phyloP scores from a whole-genome alignment of 2,329 filamentous ascomycete genomes.

The Fusarium denticulatum region DNA sequence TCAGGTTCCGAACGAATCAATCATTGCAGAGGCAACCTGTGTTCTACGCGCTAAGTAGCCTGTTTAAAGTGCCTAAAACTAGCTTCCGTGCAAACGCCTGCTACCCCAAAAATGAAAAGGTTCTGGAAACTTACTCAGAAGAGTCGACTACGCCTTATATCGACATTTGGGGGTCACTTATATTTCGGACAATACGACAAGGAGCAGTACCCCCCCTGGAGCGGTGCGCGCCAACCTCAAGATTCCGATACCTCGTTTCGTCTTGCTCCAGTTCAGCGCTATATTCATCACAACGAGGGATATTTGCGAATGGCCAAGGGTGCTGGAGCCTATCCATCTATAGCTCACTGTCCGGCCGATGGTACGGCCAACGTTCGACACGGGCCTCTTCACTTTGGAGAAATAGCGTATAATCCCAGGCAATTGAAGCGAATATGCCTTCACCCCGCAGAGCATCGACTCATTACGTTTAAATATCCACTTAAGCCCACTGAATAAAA shows the following conservation, averaged over 20 bases:
- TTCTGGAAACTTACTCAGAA: slow-evolving; percentile 29
- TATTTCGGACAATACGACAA: background rate
- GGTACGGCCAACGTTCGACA: slow-evolving; percentile 1
- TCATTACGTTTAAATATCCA: slow-evolving; percentile 39
- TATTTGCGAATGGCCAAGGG: background rate
- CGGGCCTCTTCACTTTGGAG: slow-evolving; percentile 3
- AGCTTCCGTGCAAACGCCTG: background rate
- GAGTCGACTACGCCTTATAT: background rate
- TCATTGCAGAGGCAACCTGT: slow-evolving; percentile 1
- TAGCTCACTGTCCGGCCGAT: slow-evolving; percentile 10
- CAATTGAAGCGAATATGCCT: slow-evolving; percentile 5
- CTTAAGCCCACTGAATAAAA: slow-evolving; percentile 26
- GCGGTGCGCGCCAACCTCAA: background rate
- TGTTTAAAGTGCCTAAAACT: background rate
- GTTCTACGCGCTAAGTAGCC: background rate
- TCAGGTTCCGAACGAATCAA: slow-evolving; percentile 13
- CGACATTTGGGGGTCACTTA: background rate
- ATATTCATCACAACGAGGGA: slow-evolving; percentile 11
- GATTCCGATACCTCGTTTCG: background rate
- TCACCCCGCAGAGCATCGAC: slow-evolving; percentile 7
- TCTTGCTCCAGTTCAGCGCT: background rate
- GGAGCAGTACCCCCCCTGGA: background rate
- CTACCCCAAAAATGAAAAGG: slow-evolving; percentile 1
- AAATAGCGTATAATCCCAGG: slow-evolving; percentile 6
- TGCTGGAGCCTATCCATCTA: slow-evolving; percentile 5